Conservation (phyloP, 805 yeast species). For the Metschnikowia lunata region DNA sequence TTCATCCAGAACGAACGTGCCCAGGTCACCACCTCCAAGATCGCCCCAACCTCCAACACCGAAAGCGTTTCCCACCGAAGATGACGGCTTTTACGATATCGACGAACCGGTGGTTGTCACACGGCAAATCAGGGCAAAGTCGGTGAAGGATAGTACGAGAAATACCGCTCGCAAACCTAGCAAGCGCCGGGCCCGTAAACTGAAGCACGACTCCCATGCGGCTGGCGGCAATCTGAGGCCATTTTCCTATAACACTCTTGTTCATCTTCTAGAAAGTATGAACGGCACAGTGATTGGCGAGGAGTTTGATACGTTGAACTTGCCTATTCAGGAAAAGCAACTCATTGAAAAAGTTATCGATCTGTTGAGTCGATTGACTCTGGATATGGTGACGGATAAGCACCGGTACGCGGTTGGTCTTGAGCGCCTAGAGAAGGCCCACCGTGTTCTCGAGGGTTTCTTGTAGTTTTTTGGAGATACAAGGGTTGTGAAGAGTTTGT, state of each 20-base stretch:
- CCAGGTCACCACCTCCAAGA: too few species aligned
- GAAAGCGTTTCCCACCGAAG: neutral
- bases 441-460: slow-evolving; percentile 82
- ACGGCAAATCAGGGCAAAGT: slow-evolving; percentile 30
- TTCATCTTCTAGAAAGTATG: slow-evolving; percentile 50
- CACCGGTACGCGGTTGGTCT: slow-evolving; percentile 77
- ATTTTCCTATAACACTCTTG: slow-evolving; percentile 42
- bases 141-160: slow-evolving; percentile 30
- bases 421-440: slow-evolving; percentile 72
- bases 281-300: slow-evolving; percentile 61
- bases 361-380: slow-evolving; percentile 76
- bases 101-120: slow-evolving; percentile 32
- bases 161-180: slow-evolving; percentile 15
- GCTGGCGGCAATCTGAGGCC: slow-evolving; percentile 26
- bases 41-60: too few species aligned
- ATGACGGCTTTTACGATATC: slow-evolving; percentile 36
- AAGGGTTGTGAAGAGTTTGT: too few species aligned
- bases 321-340: slow-evolving; percentile 72
- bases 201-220: slow-evolving; percentile 3
- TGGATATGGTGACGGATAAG: slow-evolving; percentile 86
- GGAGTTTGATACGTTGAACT: slow-evolving; percentile 68
- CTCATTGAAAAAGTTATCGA: slow-evolving; percentile 83
- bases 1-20: too few species aligned
- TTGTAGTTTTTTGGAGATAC: slow-evolving; percentile 17
- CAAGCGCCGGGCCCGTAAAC: slow-evolving; percentile 19